Percentiles rank a stretch among this genome's conserved stretches.
Evolutionary conservation across 2,329 filamentous ascomycete genomes (phyloP).

Genomic region (Apiospora marii): DNA sequence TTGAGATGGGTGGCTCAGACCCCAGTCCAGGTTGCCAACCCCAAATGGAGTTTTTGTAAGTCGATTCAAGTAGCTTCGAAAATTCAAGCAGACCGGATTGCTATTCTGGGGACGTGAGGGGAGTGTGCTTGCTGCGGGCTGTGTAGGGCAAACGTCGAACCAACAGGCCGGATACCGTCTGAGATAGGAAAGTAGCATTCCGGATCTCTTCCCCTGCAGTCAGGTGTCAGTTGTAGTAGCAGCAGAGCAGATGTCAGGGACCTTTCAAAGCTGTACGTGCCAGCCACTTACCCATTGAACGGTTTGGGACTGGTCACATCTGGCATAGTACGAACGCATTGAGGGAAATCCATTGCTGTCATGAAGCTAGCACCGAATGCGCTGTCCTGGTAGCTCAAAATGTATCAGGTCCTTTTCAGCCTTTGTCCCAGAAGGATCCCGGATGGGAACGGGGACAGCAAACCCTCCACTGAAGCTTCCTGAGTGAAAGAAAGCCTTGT

Average conservation of each 20-base stretch:
- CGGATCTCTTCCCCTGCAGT: neutral
- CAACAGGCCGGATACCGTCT: conserved; percentile 1
- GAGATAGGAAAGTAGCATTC: neutral
- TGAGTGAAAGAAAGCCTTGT: neutral
- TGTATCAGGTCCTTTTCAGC: neutral
- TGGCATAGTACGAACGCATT: neutral
- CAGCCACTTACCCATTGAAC: neutral
- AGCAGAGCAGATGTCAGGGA: neutral
- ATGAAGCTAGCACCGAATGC: conserved; percentile 3
- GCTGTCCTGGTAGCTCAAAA: neutral
- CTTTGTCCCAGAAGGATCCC: neutral
- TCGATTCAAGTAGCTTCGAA: neutral
- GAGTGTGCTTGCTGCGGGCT: neutral
- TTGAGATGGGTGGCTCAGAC: neutral
- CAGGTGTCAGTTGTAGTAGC: neutral
- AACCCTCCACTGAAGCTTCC: neutral
- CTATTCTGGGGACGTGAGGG: conserved; percentile 9
- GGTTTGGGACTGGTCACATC: conserved; percentile 11
- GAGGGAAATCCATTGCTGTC: neutral
- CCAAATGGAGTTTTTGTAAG: conserved; percentile 1
- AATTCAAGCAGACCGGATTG: neutral
- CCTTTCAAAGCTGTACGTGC: neutral
- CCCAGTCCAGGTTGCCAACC: neutral
- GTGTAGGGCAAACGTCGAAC: conserved; percentile 9
- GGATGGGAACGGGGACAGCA: neutral